Evolutionary conservation across 495 filamentous ascomycete genomes (phyloP), one percentile per base, ranked within the genome.

Genomic region (Baudoinia panamericana): DNA sequence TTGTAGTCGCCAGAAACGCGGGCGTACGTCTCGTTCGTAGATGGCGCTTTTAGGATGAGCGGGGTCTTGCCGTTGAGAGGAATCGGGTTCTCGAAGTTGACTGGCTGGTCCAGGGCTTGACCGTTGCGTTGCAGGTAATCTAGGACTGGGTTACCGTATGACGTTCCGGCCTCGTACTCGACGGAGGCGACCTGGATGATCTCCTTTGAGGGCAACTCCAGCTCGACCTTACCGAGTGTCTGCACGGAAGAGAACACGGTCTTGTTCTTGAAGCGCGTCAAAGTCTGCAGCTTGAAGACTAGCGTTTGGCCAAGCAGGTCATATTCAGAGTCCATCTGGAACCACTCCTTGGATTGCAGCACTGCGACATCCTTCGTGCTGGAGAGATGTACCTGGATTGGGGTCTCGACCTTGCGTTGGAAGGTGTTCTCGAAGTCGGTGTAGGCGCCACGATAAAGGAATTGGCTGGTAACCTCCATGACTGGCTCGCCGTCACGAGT

Each of bases 401-500:
- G 88, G 0, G 78, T 93, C 63, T 97, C 90, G 38, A 78, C 75
- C 70, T 93, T 95, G 50, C 90, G 82, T 64, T 96, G 87, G 74
- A 96, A 97, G 11, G 90, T 97, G 60, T 95, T 96, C 61, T 93
- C 80, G 48, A 77, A 97, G 61, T 97, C 90, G 33, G 70, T 77
- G 63, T 97, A 97, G 11, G 70, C 72, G 28, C 90, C 90, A 20
- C 90, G 80, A 63, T 96, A 99, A 47, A 99, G 61, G 70, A 97
- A 97, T 60, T 96, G 90, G 35, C 85, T 94, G 11, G 84, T 93
- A 12, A 97, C 90, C 56, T 96, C 84, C 92, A 97, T 97, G 44
- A 96, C 84, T n/a, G 84, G 69, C 50, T 80, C 54, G 36, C 84
- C 82, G 29, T 92, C 75, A 16, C 92, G 76, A 38, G 75, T 80